Evolutionary conservation across 345 rosid genomes (phyloP), one percentile per base, ranked within the genome.

Genomic region (Eucalyptus grandis): DNA sequence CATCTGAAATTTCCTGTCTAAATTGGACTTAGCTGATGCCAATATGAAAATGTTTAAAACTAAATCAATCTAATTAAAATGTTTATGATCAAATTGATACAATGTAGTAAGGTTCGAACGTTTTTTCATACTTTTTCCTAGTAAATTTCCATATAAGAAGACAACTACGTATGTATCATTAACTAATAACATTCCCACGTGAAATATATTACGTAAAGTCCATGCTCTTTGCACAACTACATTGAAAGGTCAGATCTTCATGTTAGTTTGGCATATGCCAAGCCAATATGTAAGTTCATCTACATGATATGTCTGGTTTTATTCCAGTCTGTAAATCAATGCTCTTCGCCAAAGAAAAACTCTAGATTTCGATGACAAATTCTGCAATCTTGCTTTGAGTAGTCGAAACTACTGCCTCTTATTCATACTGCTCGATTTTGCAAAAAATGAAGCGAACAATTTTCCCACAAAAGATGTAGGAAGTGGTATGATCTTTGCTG

Each of bases 1-100:
- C 1, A 0, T 53, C 24, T 2, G 0, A 53, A 53, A 53, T 19
- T 53, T 53, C 56, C 2, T 53, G 0, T 2, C 0, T 56, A 4
- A 56, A 56, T 56, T 56, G 30, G 13, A 56, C 62, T 22, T 0
- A 4, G 0, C 6, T 9, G 0, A 9, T 56, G 6, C 6, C 3
- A 56, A 9, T 56, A 21, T 56, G 6, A 56, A 56, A 56, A 56
- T 56, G 3, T 24, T 56, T 9, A 56, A 24, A 56, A 56, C 0
- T 22, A 56, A 56, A 56, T 56, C 24, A 24, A 56, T 56, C 1
- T 5, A 22, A 56, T 56, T 24, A 0, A 56, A 56, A 56, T 0
- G 6, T 56, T 56, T 56, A 56, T 24, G 0, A 22, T 56, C 27
- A 4, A 56, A 56, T 56, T 2, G 6, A 56, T 56, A 56, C 0